Evolutionary conservation across 2,329 filamentous ascomycete genomes (phyloP).

Genomic region (Exophiala xenobiotica): DNA sequence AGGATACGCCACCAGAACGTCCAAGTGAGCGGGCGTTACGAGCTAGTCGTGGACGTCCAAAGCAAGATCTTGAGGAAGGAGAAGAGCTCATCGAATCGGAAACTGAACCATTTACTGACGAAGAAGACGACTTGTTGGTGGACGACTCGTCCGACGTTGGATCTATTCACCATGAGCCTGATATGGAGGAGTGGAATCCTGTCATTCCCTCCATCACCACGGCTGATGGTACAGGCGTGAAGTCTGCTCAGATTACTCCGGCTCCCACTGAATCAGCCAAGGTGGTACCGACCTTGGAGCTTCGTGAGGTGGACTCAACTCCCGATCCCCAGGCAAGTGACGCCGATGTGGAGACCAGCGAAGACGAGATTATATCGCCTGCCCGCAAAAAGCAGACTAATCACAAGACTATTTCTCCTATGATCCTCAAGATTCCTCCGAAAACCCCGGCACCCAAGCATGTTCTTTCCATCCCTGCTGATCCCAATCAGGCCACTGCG

Average conservation of each 20-base stretch:
- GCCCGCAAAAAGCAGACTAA: neutral
- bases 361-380: constrained; percentile 23
- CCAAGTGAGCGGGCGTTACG: constrained; percentile 12
- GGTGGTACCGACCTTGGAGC: neutral
- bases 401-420: neutral
- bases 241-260: too few species aligned
- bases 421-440: neutral
- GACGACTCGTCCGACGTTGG: constrained; percentile 30
- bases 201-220: constrained; percentile 4
- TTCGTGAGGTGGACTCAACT: neutral
- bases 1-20: constrained; percentile 35
- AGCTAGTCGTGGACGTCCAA: neutral
- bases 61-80: constrained; percentile 39
- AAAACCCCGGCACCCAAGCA: neutral
- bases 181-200: constrained; percentile 18
- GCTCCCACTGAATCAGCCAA: too few species aligned
- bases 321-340: constrained; percentile 14
- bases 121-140: constrained; percentile 53
- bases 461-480: neutral
- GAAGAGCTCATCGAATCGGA: constrained; percentile 48
- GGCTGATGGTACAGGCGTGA: neutral
- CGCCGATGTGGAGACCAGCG: constrained; percentile 23
- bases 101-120: constrained; percentile 37
- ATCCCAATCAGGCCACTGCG: neutral
- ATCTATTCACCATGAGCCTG: constrained; percentile 20